Conservation (phyloP, 73 alveolate species). For the Uronychia setigera region DNA sequence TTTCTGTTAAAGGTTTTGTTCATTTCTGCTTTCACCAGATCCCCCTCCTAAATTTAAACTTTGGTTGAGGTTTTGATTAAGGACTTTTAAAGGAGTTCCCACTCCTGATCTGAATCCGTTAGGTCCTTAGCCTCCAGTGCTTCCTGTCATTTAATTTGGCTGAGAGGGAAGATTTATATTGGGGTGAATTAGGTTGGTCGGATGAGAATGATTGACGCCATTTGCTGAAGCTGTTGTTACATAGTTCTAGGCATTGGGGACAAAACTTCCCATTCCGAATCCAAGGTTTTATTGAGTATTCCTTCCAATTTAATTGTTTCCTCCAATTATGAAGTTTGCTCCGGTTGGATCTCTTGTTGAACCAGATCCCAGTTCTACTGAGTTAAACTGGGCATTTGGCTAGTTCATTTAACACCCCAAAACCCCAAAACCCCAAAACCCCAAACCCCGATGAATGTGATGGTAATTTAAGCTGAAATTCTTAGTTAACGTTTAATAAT, state of each 20-base stretch:
- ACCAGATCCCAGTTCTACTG: too few relatives aligned
- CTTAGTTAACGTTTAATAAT: too few relatives aligned
- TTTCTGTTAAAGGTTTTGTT: neutral
- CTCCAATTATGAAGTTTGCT: too few relatives aligned
- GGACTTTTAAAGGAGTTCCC: neutral
- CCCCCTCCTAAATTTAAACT: neutral
- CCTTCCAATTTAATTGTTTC: too few relatives aligned
- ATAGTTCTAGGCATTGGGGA: neutral
- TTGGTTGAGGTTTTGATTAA: neutral
- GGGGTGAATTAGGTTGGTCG: neutral
- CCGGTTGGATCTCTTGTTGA: too few relatives aligned
- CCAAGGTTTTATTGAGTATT: neutral
- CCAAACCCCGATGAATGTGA: too few relatives aligned
- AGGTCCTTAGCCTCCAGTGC: neutral
- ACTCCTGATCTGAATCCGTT: neutral
- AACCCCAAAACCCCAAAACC: too few relatives aligned
- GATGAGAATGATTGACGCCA: too few relatives aligned
- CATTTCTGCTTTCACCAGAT: neutral
- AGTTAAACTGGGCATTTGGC: too few relatives aligned
- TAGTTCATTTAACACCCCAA: too few relatives aligned
- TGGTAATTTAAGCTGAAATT: too few relatives aligned
- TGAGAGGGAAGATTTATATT: neutral
- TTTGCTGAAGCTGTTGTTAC: neutral
- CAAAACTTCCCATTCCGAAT: neutral
- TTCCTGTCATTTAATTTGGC: too few relatives aligned